phyloP scores from a whole-genome alignment of 225 moss, liverwort and hornwort genomes.

The Marchantia paleacea region DNA sequence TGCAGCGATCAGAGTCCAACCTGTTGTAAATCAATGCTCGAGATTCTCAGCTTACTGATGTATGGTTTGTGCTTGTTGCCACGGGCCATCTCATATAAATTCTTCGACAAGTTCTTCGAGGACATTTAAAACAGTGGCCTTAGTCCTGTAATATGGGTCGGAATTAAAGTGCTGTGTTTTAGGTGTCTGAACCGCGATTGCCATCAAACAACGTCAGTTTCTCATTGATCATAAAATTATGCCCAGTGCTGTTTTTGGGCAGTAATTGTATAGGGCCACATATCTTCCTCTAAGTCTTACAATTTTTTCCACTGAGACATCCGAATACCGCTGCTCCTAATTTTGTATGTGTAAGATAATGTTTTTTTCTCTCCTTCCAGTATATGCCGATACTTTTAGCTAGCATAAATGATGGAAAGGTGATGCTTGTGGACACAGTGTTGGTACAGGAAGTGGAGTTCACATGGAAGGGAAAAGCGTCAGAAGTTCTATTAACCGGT shows the following conservation, averaged over 20 bases:
- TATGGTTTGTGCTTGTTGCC: no score
- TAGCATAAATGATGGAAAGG: slow-evolving; percentile 25
- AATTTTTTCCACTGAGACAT: background rate
- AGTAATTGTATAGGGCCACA: background rate
- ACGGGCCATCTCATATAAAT: no score
- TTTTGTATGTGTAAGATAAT: background rate
- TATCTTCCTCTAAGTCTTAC: background rate
- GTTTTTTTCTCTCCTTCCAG: background rate
- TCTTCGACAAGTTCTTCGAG: no score
- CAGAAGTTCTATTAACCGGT: slow-evolving; percentile 61
- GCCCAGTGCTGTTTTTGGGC: background rate
- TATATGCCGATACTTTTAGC: background rate
- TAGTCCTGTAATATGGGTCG: no score
- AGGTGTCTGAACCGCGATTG: background rate
- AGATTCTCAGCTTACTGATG: no score
- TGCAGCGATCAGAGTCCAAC: no score
- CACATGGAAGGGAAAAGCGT: slow-evolving; percentile 74
- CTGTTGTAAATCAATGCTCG: no score
- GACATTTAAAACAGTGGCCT: no score
- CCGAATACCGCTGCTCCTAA: background rate
- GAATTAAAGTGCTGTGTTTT: background rate
- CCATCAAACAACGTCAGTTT: background rate
- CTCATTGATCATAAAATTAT: background rate
- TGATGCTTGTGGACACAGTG: slow-evolving; percentile 62
- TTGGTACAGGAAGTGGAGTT: slow-evolving; percentile 97